Evolutionary conservation across 345 rosid genomes (phyloP).

Genomic region (Cardamine resedifolia): DNA sequence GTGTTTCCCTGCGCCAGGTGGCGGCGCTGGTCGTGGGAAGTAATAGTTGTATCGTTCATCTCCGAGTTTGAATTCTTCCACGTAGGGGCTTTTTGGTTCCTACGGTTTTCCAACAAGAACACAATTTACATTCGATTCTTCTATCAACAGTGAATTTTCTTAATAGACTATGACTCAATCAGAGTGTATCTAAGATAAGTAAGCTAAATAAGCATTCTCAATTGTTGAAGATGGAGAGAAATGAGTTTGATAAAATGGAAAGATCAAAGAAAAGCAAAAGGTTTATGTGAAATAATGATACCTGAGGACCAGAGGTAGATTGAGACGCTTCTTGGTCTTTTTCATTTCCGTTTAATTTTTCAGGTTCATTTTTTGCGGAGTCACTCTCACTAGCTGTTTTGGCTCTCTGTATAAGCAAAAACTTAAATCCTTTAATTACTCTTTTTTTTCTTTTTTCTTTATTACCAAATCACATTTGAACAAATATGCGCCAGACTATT

Average conservation of each 20-base stretch:
- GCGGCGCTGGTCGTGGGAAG: slow-evolving; percentile 72
- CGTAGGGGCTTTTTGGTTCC: slow-evolving; percentile 63
- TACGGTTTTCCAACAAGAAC: slow-evolving; percentile 15
- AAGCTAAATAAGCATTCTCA: background rate
- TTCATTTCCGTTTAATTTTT: slow-evolving; percentile 58
- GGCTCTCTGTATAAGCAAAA: slow-evolving; percentile 49
- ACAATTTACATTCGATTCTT: background rate
- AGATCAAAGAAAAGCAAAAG: background rate
- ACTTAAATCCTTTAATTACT: background rate
- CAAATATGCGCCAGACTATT: background rate
- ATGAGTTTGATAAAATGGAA: background rate
- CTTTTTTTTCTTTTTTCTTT: background rate
- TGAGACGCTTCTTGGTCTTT: slow-evolving; percentile 44
- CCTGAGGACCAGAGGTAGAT: slow-evolving; percentile 55
- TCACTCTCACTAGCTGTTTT: slow-evolving; percentile 70
- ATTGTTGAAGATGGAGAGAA: slow-evolving; percentile 6
- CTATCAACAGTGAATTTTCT: background rate
- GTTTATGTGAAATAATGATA: slow-evolving; percentile 35
- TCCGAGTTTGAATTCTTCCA: slow-evolving; percentile 61
- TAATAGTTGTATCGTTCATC: slow-evolving; percentile 38
- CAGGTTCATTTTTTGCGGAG: slow-evolving; percentile 35
- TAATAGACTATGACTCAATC: background rate
- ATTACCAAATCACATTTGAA: slow-evolving; percentile 1
- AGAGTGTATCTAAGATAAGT: slow-evolving; percentile 18
- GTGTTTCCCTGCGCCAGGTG: slow-evolving; percentile 71